A percentile compares a stretch with the other conserved stretches of the same genome.
Evolutionary conservation across 2,329 filamentous ascomycete species (phyloP).

Genomic region (Cyanodermella asteris): DNA sequence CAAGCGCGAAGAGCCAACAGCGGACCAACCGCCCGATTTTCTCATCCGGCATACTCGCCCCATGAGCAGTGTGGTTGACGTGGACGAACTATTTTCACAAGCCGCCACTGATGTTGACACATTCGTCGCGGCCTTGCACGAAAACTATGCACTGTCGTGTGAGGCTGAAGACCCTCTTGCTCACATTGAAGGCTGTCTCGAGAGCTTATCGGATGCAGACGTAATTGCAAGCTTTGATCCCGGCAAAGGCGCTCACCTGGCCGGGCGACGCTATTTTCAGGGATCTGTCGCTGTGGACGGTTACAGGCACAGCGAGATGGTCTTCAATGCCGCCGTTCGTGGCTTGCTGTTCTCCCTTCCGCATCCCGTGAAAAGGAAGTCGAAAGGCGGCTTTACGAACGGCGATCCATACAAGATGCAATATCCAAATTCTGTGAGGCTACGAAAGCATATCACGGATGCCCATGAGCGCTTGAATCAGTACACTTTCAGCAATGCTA

Average conservation of each 20-base stretch:
- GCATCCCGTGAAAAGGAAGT: constrained; percentile 50
- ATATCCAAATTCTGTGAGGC: constrained; percentile 62
- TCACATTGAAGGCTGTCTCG: constrained; percentile 65
- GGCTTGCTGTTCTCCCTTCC: constrained; percentile 73
- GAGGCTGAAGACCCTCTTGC: constrained; percentile 48
- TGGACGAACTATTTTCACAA: constrained; percentile 71
- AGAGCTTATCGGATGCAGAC: constrained; percentile 71
- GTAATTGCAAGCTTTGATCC: constrained; percentile 57
- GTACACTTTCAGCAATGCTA: constrained; percentile 16
- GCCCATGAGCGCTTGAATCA: constrained; percentile 47
- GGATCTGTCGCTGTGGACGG: constrained; percentile 42
- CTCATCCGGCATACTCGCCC: constrained; percentile 35
- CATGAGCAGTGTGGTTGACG: constrained; percentile 40
- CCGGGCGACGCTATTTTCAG: constrained; percentile 21
- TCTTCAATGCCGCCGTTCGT: constrained; percentile 73
- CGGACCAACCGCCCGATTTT: constrained; percentile 37
- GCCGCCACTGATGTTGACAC: constrained; percentile 81
- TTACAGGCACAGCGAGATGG: constrained; percentile 79
- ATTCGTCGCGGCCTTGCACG: constrained; percentile 74
- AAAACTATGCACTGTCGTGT: constrained; percentile 82
- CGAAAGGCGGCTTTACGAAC: constrained; percentile 19
- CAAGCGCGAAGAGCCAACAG: constrained; percentile 39
- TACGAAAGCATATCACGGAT: constrained; percentile 76
- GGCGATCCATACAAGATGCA: constrained; percentile 70
- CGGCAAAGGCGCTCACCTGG: constrained; percentile 29